Base-by-base conservation (phyloP, 345 rosid genomes). In the Gossypium raimondii region DNA sequence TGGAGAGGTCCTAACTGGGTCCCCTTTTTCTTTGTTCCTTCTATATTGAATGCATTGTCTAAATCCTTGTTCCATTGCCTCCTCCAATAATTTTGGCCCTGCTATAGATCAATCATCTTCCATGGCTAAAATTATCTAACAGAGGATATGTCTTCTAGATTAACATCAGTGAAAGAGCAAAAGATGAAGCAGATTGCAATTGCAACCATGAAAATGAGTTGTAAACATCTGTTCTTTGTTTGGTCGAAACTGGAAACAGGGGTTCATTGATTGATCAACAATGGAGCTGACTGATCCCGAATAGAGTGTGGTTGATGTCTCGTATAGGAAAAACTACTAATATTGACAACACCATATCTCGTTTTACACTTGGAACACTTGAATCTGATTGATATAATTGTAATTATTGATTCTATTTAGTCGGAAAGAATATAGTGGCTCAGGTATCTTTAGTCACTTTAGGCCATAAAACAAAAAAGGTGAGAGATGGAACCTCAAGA, bases 31-130 rank as follows among this genome's bases (percentile, higher is more conserved):
- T 22, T 56, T 34, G 53, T 12, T 66, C 59, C 80, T 77, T 73
- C n/a, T 34, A 45, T 73, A 78, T 70, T 73, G 70, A 75, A 79
- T 76, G 71, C 75, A 57, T 58, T 18, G 34, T 41, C 79, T n/a
- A 53, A 18, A n/a, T 52, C 16, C n/a, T 34, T 62, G 76, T 77
- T 80, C 73, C 34, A 53, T 25, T 20, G 61, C 12, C 14, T 20
- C 13, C 52, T 1, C 13, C 61, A 56, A 20, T 56, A 56, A 56
- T 57, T 18, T 57, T 57, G 27, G 5, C 61, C 20, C 29, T 44
- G 9, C 10, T 11, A 22, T 58, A 11, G 14, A 22, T 18, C 13
- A 44, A 20, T 43, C 8, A 10, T 64, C 55, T 67, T 50, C 67
- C 67, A 62, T 16, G 67, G 22, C 22, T 34, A 16, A 64, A n/a